Evolutionary conservation across 2,329 filamentous ascomycete genomes (phyloP).

Genomic region (Tolypocladium inflatum): DNA sequence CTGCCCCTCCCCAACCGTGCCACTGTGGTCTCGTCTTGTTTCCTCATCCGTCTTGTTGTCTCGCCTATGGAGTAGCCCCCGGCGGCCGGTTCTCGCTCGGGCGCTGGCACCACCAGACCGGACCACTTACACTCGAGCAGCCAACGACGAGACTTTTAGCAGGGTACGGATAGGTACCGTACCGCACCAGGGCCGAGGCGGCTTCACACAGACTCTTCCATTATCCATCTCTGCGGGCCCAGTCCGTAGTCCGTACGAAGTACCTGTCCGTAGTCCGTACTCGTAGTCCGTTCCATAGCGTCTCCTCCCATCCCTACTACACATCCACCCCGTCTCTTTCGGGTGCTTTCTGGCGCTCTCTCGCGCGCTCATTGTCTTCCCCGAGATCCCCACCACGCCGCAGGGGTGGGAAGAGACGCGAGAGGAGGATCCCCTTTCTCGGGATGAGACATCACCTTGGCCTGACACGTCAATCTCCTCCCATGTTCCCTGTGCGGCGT

Average conservation of each 20-base stretch:
- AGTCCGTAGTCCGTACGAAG: too few relatives aligned
- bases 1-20: background rate
- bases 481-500: slow-evolving; percentile 4
- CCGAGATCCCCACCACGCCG: slow-evolving; percentile 1
- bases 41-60: slow-evolving; percentile 3
- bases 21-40: slow-evolving; percentile 8
- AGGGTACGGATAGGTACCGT: background rate
- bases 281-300: background rate
- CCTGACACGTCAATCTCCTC: slow-evolving; percentile 15
- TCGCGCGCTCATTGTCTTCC: background rate
- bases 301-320: background rate
- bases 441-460: slow-evolving; percentile 15
- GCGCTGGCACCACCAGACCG: background rate
- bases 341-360: background rate
- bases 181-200: background rate
- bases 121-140: background rate
- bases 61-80: background rate
- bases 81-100: background rate
- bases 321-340: background rate
- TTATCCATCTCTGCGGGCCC: background rate
- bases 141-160: background rate
- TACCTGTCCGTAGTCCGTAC: too few relatives aligned
- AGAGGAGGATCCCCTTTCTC: slow-evolving; percentile 9
- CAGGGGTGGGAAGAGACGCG: slow-evolving; percentile 6
- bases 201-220: background rate